Percentiles rank a stretch among this genome's conserved stretches.
These are phyloP conservation scores for Termitomyces sp. DNA, from an alignment of 768 basidiomycete species.

Conservation along the genomic window DNA sequence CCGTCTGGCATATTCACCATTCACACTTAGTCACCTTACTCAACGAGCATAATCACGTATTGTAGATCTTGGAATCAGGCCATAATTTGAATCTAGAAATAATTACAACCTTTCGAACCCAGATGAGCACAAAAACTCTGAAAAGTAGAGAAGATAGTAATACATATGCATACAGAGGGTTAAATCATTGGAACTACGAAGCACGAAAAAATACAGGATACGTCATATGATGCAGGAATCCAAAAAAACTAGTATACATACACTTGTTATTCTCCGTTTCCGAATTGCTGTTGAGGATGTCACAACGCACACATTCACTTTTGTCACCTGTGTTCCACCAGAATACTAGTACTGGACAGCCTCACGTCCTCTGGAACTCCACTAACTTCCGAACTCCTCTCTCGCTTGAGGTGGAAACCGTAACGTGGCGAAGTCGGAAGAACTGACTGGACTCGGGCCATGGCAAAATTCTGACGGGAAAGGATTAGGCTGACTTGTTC, in stretches of 20 bases:
- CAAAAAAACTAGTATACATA: no score
- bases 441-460: constrained; percentile 3
- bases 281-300: background rate
- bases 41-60: constrained; percentile 7
- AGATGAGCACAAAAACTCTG: background rate
- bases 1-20: background rate
- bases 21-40: constrained; percentile 1
- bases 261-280: background rate
- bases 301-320: background rate
- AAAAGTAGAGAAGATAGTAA: no score
- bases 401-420: background rate
- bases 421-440: constrained; percentile 21
- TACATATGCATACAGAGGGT: no score
- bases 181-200: no score
- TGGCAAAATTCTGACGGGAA: constrained; percentile 1
- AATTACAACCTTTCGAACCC: background rate
- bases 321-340: background rate
- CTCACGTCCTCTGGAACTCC: constrained; percentile 3
- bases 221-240: no score
- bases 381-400: background rate
- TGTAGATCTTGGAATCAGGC: constrained; percentile 6
- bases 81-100: background rate
- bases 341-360: background rate
- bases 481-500: constrained; percentile 14
- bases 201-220: no score